These are phyloP conservation scores for Parachaetomium inaequale DNA, from an alignment of 495 filamentous ascomycete genomes.

Conservation along the genomic window DNA sequence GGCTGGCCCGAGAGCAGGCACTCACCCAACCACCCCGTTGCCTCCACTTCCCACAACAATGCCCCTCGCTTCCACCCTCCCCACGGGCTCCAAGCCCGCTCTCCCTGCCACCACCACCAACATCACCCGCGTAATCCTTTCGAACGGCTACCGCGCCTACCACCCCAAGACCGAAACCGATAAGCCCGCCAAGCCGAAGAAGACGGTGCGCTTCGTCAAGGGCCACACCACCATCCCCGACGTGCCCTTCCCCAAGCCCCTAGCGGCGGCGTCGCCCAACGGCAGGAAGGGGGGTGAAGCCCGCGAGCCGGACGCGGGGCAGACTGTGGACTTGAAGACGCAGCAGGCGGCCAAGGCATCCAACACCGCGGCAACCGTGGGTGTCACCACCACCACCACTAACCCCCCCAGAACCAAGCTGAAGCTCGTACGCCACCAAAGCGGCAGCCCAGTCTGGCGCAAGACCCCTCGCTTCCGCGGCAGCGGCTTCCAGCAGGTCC, in stretches of 20 bases:
- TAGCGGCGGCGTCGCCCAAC: no score
- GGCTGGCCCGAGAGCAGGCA: background rate
- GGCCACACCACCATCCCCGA: background rate
- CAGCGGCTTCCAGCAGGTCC: background rate
- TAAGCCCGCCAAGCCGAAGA: background rate
- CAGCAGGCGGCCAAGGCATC: no score
- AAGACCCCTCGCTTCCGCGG: background rate
- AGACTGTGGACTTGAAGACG: no score
- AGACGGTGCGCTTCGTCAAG: slow-evolving; percentile 1
- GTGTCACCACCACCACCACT: background rate
- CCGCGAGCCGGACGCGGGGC: no score
- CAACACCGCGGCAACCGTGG: background rate
- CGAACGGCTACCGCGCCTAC: slow-evolving; percentile 2
- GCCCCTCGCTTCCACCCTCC: background rate
- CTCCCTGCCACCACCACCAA: background rate
- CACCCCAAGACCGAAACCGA: background rate
- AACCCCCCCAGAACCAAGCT: background rate
- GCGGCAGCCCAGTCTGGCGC: background rate
- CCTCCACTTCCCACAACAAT: background rate
- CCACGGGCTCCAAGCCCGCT: background rate
- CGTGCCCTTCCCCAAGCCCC: background rate
- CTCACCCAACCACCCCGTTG: background rate
- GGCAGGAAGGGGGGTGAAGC: no score
- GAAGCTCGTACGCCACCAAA: background rate
- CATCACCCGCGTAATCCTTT: background rate